Evolutionary conservation across 2,329 filamentous ascomycete species (phyloP).

Genomic region (Hypoxylon sp.): DNA sequence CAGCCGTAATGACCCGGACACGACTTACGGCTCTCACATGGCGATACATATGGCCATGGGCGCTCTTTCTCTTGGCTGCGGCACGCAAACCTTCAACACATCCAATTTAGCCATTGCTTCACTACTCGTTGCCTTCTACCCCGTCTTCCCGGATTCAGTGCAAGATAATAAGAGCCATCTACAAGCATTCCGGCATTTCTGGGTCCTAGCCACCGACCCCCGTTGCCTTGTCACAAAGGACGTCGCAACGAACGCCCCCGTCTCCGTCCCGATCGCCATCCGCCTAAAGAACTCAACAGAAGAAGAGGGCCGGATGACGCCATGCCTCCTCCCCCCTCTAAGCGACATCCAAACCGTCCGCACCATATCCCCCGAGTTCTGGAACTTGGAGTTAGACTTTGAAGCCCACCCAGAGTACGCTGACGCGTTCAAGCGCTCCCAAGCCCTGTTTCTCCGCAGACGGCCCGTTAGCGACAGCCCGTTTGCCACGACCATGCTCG

Average conservation of each 20-base stretch:
- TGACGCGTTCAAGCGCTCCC: slow-evolving; percentile 75
- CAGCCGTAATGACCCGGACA: slow-evolving; percentile 85
- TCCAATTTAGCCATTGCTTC: slow-evolving; percentile 89
- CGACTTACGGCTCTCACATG: slow-evolving; percentile 93
- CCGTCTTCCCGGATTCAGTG: slow-evolving; percentile 88
- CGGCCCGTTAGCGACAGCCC: slow-evolving; percentile 76
- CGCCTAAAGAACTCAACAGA: slow-evolving; percentile 62
- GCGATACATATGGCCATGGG: slow-evolving; percentile 94
- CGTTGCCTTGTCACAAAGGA: slow-evolving; percentile 92
- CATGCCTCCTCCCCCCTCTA: slow-evolving; percentile 75
- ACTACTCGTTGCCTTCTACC: slow-evolving; percentile 92
- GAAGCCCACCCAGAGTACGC: slow-evolving; percentile 72
- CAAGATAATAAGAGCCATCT: slow-evolving; percentile 96
- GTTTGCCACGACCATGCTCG: slow-evolving; percentile 81
- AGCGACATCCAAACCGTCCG: slow-evolving; percentile 72
- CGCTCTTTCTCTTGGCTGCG: slow-evolving; percentile 90
- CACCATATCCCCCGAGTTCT: slow-evolving; percentile 76
- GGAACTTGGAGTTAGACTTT: slow-evolving; percentile 86
- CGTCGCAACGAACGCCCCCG: slow-evolving; percentile 83
- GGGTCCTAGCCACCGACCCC: slow-evolving; percentile 92
- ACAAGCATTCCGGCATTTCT: slow-evolving; percentile 96
- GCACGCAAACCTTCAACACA: slow-evolving; percentile 91
- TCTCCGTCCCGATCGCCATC: slow-evolving; percentile 80
- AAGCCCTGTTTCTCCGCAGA: slow-evolving; percentile 81
- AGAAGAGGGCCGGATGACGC: slow-evolving; percentile 64